Evolutionary conservation across 2,329 filamentous ascomycete species (phyloP), one percentile per base, ranked within the genome.

Genomic region (Gnomoniopsis sp.): DNA sequence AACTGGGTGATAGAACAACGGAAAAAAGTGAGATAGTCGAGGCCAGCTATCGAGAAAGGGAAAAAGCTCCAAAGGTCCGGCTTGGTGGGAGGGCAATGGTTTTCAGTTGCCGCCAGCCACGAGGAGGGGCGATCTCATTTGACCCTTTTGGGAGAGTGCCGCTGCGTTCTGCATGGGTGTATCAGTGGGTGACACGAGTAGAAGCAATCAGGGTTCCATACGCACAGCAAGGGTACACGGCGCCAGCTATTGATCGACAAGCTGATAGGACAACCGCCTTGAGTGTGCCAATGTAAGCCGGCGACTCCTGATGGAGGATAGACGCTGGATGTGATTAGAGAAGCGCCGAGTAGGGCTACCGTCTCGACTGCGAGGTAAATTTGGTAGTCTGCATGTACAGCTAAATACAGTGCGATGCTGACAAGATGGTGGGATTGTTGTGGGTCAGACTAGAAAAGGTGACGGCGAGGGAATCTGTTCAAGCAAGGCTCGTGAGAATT

Each of bases 31-130:
- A 72, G 68, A 72, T 69, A 65, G 71, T 68, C 75, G 79, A 85
- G 81, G 74, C 81, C 81, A 84, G 82, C 82, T 84, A 76, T 75
- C 77, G 75, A 77, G 70, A 71, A 72, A 63, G 73, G 68, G 72
- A 77, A 69, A 72, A 67, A 68, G 68, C 64, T 30, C 68, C 65
- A 67, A 66, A 65, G 53, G 57, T 63, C 65, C 68, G 68, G 68
- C 65, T 64, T 65, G 65, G 62, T 72, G 76, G 78, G 76, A 72
- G 70, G 70, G 68, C 65, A 71, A 69, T 72, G 76, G 76, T 83
- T 84, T 82, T 83, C 79, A 82, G 76, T 76, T 71, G 72, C 68
- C 74, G 73, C 71, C 72, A 70, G 66, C 61, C 58, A 62, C 61
- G 65, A 66, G 62, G 63, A 61, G 61, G 67, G 65, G 57, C 65